Evolutionary conservation across 768 basidiomycete genomes (phyloP), one percentile per base, ranked within the genome.

Genomic region (Mycena galopus): DNA sequence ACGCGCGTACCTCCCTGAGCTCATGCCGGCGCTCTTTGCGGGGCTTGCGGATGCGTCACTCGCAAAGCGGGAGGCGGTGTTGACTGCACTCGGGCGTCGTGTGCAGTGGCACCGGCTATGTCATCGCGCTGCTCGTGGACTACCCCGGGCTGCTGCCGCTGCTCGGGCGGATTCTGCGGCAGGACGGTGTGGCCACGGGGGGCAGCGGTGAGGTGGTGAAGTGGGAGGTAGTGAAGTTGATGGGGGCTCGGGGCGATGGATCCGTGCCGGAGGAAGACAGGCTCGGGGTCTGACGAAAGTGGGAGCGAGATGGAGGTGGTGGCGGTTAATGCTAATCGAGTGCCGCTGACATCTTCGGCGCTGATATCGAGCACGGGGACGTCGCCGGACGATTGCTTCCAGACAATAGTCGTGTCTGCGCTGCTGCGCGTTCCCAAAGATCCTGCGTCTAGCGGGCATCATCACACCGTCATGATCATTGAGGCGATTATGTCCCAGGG

Each of bases 401-500:
- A 99, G 80, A 96, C 96, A 14, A 96, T 97, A 8, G 97, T 97
- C 39, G 94, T 99, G 78, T 94, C 91, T 42, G 90, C 96, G 1
- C 88, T 99, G 21, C 88, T 99, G 37, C 88, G 90, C 44, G 94
- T 99, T 67, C 82, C 99, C 73, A 94, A 93, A 79, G 98, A 99
- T 79, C 93, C 95, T 64, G 91, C 96, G 3, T 87, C 97, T 73
- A 93, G 89, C 77, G 91, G 86, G 68, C 92, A 95, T 75, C 97
- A 99, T 78, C 94, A 98, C 77, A 93, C 92, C 21, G 97, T n/a
- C n/a, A n/a, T n/a, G n/a, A n/a, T 96, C 47, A 96, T 99, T 67
- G 96, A 99, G 80, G 97, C 96, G 2, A 94, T 99, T 77, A 98
- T 99, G 96, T 93, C 96, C 0, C 97, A 99, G 79, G 96, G 97